Percentiles rank a stretch among this genome's conserved stretches.
These are phyloP conservation scores for Claviceps quebecensis DNA, from an alignment of 2,329 filamentous ascomycete genomes.

Conservation along the genomic window DNA sequence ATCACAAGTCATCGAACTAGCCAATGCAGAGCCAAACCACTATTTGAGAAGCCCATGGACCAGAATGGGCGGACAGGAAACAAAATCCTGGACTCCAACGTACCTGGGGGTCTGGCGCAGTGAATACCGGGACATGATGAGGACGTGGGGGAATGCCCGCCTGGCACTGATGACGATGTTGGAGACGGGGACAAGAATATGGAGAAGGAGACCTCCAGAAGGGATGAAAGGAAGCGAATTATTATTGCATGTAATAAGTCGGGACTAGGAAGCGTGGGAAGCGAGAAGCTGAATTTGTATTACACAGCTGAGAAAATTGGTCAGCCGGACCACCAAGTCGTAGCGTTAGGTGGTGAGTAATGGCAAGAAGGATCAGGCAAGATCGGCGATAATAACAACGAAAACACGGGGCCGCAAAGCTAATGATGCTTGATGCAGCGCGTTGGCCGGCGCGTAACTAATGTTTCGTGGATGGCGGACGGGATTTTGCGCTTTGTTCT, in stretches of 20 bases:
- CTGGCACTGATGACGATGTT: neutral
- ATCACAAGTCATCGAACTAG: neutral
- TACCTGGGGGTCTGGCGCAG: slow-evolving; percentile 19
- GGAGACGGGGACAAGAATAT: neutral
- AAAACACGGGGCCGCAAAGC: too few relatives aligned
- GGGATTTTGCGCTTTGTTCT: neutral
- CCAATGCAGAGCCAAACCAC: neutral
- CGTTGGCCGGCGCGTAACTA: neutral
- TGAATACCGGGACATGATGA: slow-evolving; percentile 16
- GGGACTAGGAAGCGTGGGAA: neutral
- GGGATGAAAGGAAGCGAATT: neutral
- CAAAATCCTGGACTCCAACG: slow-evolving; percentile 1
- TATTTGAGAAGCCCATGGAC: neutral
- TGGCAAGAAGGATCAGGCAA: neutral
- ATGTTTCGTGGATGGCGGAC: neutral
- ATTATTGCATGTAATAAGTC: neutral
- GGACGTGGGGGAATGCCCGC: neutral
- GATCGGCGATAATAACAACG: too few relatives aligned
- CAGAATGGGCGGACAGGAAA: neutral
- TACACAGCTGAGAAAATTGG: too few relatives aligned
- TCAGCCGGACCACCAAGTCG: too few relatives aligned
- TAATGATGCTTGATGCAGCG: too few relatives aligned
- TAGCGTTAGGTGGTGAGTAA: too few relatives aligned
- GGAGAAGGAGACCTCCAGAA: neutral
- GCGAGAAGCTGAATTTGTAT: neutral